Base-by-base conservation (phyloP, 805 yeast species). In the Priceomyces medius region DNA sequence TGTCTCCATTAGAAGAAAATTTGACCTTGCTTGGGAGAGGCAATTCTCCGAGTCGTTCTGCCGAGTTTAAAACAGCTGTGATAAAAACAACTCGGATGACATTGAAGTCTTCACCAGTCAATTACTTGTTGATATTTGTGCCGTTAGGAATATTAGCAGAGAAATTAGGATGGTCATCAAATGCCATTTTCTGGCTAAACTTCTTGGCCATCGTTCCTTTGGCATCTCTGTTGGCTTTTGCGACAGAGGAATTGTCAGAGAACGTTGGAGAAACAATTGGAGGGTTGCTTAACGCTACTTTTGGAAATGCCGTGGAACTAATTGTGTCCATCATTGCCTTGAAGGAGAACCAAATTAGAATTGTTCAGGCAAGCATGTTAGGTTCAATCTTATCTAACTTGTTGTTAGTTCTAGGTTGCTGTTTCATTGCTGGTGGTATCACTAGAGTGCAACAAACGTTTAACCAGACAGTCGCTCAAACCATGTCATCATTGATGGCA, bases 291-390 rank as follows among this genome's bases (percentile, higher is more conserved):
- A 93, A 93, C 66, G 99, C 99, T 2, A 90, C 98, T 7, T 88
- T 93, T 61, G 99, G 99, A 44, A 93, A 93, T 62, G 98, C 98
- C 2, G 97, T 93, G 17, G 99, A 93, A 68, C 80, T 93, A 45
- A 93, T 93, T 62, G 98, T 93, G 26, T 86, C 96, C 1, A 72
- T 93, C 20, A 88, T 93, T 51, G 99, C 99, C 1, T 73, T 93
- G 54, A 73, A 68, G 51, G 84, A 86, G 33, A 86, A 88, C 51
- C 97, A 93, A 65, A 81, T 93, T 38, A 77, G 96, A 48, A 90
- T 93, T 55, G 98, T 93, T 20, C 98, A 93, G 66, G 96, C 98
- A 2, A 86, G 96, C 16, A 91, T 93, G 98, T 76, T 93, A 43
- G 99, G 99, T 23, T 85, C 95, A 40, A 87, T 93, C 46, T 72